Percentiles rank a stretch among this genome's conserved stretches.
phyloP scores from a whole-genome alignment of 441 rosid genomes.

The Bruguiera hainesii region DNA sequence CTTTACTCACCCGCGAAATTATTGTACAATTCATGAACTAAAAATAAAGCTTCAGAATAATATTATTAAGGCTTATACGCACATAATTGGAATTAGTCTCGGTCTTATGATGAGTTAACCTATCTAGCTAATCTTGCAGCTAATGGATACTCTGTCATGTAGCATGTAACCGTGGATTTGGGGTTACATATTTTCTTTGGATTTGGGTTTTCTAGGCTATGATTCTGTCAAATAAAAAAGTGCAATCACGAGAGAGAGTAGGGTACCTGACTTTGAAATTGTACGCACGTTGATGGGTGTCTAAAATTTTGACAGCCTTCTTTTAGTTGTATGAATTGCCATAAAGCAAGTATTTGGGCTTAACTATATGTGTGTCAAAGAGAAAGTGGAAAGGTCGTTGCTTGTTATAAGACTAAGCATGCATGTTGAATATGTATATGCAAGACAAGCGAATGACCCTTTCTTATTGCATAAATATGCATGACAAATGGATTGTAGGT shows the following conservation, averaged over 20 bases:
- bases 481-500: conserved; percentile 18
- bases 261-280: conserved; percentile 15
- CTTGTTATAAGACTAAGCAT: not conserved
- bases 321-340: not conserved
- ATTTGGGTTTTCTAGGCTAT: conserved; percentile 2
- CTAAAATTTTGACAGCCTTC: conserved; percentile 14
- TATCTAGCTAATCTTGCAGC: conserved; percentile 7
- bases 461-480: conserved; percentile 8
- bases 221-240: conserved; percentile 16
- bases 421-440: conserved; percentile 5
- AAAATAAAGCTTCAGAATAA: not conserved
- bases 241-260: conserved; percentile 21
- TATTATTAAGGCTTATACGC: not conserved
- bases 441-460: not conserved
- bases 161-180: conserved; percentile 25
- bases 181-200: conserved; percentile 14
- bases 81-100: not conserved
- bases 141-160: conserved; percentile 13
- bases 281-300: not conserved
- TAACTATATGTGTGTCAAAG: too few relatives aligned
- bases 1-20: too few relatives aligned
- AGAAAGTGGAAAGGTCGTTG: too few relatives aligned
- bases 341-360: too few relatives aligned
- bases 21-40: too few relatives aligned
- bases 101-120: not conserved